Percentiles rank a stretch among this genome's conserved stretches.
These are phyloP conservation scores for Tylopilus rubrobrunneus DNA, from an alignment of 768 basidiomycete species.

Conservation along the genomic window DNA sequence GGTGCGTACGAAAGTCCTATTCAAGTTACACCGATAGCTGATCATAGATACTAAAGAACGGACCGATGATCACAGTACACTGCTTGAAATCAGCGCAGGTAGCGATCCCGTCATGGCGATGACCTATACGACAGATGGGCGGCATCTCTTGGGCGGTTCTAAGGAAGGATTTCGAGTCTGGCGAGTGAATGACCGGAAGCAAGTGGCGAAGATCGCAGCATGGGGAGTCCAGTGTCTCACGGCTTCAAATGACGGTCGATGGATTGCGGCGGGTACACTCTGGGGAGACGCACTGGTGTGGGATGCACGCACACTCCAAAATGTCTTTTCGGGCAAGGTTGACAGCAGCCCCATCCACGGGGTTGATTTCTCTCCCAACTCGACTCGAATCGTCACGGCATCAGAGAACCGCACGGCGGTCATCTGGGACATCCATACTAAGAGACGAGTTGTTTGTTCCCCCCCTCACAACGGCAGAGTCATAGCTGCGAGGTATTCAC, in stretches of 20 bases:
- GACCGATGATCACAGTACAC: too few species aligned
- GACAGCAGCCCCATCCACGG: background rate
- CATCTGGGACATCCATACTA: background rate
- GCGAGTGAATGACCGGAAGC: background rate
- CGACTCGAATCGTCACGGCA: background rate
- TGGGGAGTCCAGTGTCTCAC: background rate
- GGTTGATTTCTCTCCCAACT: background rate
- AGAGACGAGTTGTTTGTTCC: background rate
- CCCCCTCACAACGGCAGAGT: background rate
- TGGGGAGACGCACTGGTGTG: background rate
- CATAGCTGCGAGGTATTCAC: background rate
- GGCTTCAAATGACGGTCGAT: background rate
- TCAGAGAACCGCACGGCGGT: background rate
- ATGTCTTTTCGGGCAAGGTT: background rate
- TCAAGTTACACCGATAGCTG: too few species aligned
- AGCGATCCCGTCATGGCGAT: too few species aligned
- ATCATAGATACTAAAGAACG: too few species aligned
- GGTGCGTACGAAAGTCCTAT: too few species aligned
- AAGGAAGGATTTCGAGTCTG: background rate
- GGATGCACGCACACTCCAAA: background rate
- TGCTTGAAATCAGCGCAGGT: too few species aligned
- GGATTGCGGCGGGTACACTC: background rate
- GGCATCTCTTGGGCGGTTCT: background rate
- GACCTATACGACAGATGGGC: background rate
- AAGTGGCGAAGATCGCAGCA: too few species aligned